phyloP scores from a whole-genome alignment of 768 basidiomycete species.

The Crucibulum laeve region DNA sequence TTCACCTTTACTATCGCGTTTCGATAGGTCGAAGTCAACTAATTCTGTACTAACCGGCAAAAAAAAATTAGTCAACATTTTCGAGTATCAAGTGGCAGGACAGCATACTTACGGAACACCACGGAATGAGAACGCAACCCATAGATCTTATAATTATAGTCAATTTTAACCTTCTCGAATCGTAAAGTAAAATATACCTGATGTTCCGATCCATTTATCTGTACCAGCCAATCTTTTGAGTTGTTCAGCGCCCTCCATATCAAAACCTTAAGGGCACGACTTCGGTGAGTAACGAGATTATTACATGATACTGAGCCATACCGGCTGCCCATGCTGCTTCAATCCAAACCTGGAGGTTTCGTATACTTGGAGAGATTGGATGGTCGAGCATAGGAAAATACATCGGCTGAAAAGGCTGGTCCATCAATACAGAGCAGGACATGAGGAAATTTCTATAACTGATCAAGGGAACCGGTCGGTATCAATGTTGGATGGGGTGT shows the following conservation, averaged over 20 bases:
- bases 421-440: constrained; percentile 68
- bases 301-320: too few relatives aligned
- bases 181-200: constrained; percentile 39
- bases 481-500: constrained; percentile 1
- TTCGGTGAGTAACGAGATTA: constrained; percentile 8
- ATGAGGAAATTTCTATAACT: constrained; percentile 86
- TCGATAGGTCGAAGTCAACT: constrained; percentile 57
- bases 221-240: constrained; percentile 54
- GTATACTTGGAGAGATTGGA: constrained; percentile 61
- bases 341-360: constrained; percentile 74
- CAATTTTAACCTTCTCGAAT: neutral
- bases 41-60: constrained; percentile 51
- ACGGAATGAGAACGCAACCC: constrained; percentile 71
- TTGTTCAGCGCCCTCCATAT: constrained; percentile 61
- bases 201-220: constrained; percentile 77
- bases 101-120: constrained; percentile 70
- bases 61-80: constrained; percentile 2
- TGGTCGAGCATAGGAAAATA: constrained; percentile 60
- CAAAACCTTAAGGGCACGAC: constrained; percentile 49
- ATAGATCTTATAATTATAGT: constrained; percentile 50
- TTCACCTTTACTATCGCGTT: constrained; percentile 36
- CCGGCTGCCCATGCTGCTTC: constrained; percentile 79
- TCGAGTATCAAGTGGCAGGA: too few relatives aligned
- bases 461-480: constrained; percentile 3
- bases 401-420: constrained; percentile 53